These are phyloP conservation scores for Steccherinum ochraceum DNA, from an alignment of 768 basidiomycete genomes.

Conservation along the genomic window DNA sequence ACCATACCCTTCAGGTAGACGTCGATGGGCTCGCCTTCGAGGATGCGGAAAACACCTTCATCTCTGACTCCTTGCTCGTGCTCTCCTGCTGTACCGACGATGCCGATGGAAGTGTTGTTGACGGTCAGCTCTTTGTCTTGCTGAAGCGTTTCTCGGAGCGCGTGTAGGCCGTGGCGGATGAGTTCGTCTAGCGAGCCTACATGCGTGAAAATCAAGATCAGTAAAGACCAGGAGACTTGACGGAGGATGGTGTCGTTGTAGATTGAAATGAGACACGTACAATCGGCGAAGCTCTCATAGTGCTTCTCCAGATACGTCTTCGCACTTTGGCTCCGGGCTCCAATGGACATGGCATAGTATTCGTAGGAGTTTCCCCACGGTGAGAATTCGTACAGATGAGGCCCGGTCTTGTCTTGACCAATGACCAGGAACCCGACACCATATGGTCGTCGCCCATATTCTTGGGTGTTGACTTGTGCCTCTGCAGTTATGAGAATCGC, in stretches of 20 bases:
- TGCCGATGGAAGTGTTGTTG: conserved; percentile 92
- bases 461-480: conserved; percentile 98
- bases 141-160: conserved; percentile 93
- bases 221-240: not conserved
- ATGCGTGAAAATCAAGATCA: not conserved
- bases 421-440: conserved; percentile 98
- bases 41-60: conserved; percentile 71
- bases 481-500: conserved; percentile 38
- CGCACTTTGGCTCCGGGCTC: conserved; percentile 95
- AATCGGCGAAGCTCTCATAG: conserved; percentile 79
- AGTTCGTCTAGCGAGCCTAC: conserved; percentile 82
- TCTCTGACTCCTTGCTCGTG: conserved; percentile 48
- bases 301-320: conserved; percentile 98
- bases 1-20: conserved; percentile 76
- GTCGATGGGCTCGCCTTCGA: conserved; percentile 77
- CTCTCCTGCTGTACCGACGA: conserved; percentile 68
- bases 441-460: conserved; percentile 95
- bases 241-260: not conserved
- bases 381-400: conserved; percentile 97
- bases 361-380: conserved; percentile 97
- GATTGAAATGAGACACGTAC: conserved; percentile 39
- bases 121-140: conserved; percentile 95
- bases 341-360: conserved; percentile 98
- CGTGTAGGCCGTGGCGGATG: conserved; percentile 89
- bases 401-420: conserved; percentile 93